Base-by-base conservation (phyloP, 805 yeast species). In the Zygotorulaspora chibaensis region DNA sequence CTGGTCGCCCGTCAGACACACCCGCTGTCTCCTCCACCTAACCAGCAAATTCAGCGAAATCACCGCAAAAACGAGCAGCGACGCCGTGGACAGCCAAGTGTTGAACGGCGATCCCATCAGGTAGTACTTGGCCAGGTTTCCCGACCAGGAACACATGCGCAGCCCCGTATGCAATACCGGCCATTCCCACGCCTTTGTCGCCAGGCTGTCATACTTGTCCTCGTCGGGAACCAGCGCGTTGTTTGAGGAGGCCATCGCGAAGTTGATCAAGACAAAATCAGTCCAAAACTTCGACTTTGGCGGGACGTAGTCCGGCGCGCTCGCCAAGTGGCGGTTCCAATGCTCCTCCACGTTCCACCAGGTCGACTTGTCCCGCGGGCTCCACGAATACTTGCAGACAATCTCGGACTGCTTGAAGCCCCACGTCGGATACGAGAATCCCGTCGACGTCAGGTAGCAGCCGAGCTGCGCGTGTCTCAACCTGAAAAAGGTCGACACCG, bases 401-500 rank as follows among this genome's bases (percentile, higher is more conserved):
- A 93, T 91, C 71, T 93, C 99, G 52, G 96, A 96, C 73, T 93
- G 99, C 63, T 88, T 80, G 77, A 91, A 93, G 16, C 99, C 99
- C 99, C 99, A 93, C 13, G 80, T 81, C 15, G 99, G 99, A 61
- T 90, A 81, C 18, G 79, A 64, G 54, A 72, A 69, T 37, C 96
- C 97, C 9, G 93, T 76, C 11, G 91, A 86, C 54, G 90, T 86
- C 61, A 93, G 71, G 65, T 89, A 90, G 65, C 95, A 95, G 35
- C 85, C 84, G 58, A 88, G 65, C 8, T 65, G 78, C 53, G 73
- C 73, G 65, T 83, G 83, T 58, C 73, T 79, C 55, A 93, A 71
- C 67, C 96, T 78, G 69, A 93, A 80, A 17, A 88, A 81, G 1
- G 96, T 76, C 30, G 96, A 80, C 52, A 90, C 75, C 13, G 97